Base-by-base conservation (phyloP, 306 rosid genomes). In the Cyclanthera cordifolia region DNA sequence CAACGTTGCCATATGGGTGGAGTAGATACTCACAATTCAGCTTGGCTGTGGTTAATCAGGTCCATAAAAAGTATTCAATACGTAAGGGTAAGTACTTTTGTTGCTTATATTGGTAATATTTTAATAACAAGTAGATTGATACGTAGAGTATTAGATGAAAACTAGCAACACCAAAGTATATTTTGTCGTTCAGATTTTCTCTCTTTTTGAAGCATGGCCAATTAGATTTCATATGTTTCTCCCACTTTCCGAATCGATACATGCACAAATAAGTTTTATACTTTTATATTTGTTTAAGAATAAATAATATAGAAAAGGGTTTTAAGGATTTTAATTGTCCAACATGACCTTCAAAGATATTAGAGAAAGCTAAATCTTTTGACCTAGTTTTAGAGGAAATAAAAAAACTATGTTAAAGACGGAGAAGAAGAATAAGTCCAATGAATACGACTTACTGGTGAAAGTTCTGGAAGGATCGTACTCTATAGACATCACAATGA, bases 41-140 rank as follows among this genome's bases (percentile, higher is more conserved):
- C 67, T 72, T 90, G 95, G 86, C 87, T 51, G 84, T 91, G 76
- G 80, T 85, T 72, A 85, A 85, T 75, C 88, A 86, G 79, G 75
- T 85, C 55, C 88, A 86, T 54, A 81, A 34, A 74, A 91, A 91
- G 76, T 86, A 82, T 73, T 76, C 96, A 4, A 78, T 91, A 32
- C 80, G 91, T 76, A 91, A 91, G 78, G 97, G 97, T 91, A 86
- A 48, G 50, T 57, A 68, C 69, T 55, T 65, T 6, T 46, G 34
- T 25, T 4, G 5, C 54, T 64, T 64, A 28, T 45, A 8, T 13
- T 39, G 53, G 41, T 11, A 43, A 45, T 24, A 66, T 15, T 66
- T 66, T 8, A 16, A 47, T 66, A 24, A 24, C 71, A 24, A 15
- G 19, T 23, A 4, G 17, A 43, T 39, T 39, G 50, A 63, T 20